Base-by-base conservation (phyloP, 257 asterid genomes). In the Nicotiana noctiflora region DNA sequence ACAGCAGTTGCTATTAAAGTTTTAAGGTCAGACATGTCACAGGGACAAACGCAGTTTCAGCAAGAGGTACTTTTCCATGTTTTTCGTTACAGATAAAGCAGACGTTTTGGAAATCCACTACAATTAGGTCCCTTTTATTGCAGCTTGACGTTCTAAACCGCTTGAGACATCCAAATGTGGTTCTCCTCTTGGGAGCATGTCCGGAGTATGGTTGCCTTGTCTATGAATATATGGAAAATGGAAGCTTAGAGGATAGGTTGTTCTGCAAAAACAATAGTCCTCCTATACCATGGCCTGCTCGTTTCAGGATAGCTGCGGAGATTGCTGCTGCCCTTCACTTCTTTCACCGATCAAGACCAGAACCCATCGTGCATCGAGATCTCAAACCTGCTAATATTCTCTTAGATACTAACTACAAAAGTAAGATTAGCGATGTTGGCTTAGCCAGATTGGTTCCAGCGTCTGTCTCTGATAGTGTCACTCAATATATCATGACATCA, bases 91-190 rank as follows among this genome's bases (percentile, higher is more conserved):
- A 25, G 40, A 74, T 49, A 23, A 49, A 19, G 25, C 44, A 49
- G 25, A 74, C 25, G 21, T 25, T 49, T 49, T 7, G 15, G 40
- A 74, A 25, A 23, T 74, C 61, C 61, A 15, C 7, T 49, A 23
- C 79, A 49, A 14, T 74, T 23, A 74, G 60, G 44, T 49, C 8
- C 25, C 77, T 74, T 53, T 32, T 31, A 60, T 37, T 63, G 82
- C 90, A 94, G 98, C 89, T 95, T 75, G 99, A 93, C 68, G 97
- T 95, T 72, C 84, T 95, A 81, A 86, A 95, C 85, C 88, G 87
- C 31, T 89, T 92, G 96, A 87, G 98, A 81, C 99, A 93, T 86
- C 99, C 99, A 56, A 87, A 95, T 55, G 92, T 95, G 96, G 99
- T 95, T 76, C 90, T 92, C 85, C 97, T 95, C 57, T 77, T 95